These are phyloP conservation scores for Aspergillus panamensis DNA, from an alignment of 495 filamentous ascomycete species.

Conservation along the genomic window DNA sequence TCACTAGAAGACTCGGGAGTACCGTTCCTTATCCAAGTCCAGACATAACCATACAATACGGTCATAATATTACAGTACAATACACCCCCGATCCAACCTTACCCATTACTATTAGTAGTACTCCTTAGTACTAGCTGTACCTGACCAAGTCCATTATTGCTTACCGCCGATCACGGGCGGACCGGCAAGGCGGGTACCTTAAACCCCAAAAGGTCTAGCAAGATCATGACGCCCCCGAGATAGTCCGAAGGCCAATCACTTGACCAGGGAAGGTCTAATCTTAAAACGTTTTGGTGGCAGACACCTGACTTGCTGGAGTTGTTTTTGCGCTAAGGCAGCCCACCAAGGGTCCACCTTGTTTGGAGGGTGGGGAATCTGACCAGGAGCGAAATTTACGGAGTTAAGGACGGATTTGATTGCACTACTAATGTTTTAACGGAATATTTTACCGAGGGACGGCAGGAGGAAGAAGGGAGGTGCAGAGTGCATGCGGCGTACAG, in stretches of 20 bases:
- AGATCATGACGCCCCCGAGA: constrained; percentile 32
- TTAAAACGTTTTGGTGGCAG: constrained; percentile 9
- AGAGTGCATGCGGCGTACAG: too few species aligned
- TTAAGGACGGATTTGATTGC: too few species aligned
- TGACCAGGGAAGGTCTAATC: constrained; percentile 1
- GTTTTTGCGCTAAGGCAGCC: constrained; percentile 5
- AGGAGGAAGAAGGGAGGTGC: too few species aligned
- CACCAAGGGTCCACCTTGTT: constrained; percentile 13
- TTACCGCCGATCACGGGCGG: constrained; percentile 22
- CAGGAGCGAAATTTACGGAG: background rate
- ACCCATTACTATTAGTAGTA: too few species aligned
- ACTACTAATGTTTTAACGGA: too few species aligned
- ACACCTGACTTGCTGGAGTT: constrained; percentile 5
- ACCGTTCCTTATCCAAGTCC: background rate
- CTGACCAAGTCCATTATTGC: background rate
- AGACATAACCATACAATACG: background rate
- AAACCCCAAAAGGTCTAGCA: constrained; percentile 10
- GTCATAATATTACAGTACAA: background rate
- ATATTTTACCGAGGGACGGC: too few species aligned
- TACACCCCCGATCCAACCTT: too few species aligned
- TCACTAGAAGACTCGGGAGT: too few species aligned
- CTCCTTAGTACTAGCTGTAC: too few species aligned
- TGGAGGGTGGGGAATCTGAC: background rate
- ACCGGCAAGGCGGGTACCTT: constrained; percentile 34
- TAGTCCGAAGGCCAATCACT: constrained; percentile 35